Conservation (phyloP, 2,329 filamentous ascomycete species). For the Nemania sp. region DNA sequence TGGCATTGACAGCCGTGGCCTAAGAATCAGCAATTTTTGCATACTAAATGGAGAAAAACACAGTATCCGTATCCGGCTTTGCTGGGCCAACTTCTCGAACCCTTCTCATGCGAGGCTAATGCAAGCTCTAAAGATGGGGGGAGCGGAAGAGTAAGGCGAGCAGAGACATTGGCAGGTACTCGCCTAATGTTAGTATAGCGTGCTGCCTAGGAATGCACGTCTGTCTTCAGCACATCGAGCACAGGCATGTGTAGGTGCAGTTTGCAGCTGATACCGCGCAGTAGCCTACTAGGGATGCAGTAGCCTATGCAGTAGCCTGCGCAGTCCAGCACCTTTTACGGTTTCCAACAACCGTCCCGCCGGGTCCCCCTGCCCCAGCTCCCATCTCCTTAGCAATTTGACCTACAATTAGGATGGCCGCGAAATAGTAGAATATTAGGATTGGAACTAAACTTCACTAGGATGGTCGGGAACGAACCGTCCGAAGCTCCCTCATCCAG, state of each 20-base stretch:
- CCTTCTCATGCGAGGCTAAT: conserved; percentile 29
- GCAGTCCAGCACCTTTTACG: conserved; percentile 6
- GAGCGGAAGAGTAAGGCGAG: not conserved
- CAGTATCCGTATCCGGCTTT: conserved; percentile 12
- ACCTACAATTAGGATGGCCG: not conserved
- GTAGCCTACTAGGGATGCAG: no score
- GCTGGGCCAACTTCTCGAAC: conserved; percentile 26
- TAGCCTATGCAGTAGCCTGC: no score
- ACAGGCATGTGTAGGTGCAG: not conserved
- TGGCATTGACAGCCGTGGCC: no score
- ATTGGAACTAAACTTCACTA: conserved; percentile 17
- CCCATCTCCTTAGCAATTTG: not conserved
- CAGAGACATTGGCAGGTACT: conserved; percentile 1
- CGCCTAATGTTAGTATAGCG: not conserved
- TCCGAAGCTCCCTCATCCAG: conserved; percentile 4
- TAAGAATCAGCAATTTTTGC: conserved; percentile 23
- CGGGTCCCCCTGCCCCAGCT: conserved; percentile 23
- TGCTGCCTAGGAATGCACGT: not conserved
- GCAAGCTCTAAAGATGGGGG: conserved; percentile 28
- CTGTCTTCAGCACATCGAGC: conserved; percentile 5
- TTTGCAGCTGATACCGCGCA: conserved; percentile 12
- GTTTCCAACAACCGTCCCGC: conserved; percentile 32
- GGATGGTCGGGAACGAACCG: conserved; percentile 22
- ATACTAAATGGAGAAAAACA: conserved; percentile 21
- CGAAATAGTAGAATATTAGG: not conserved